Percentiles rank a stretch among this genome's conserved stretches.
Conservation (phyloP, 192 early-diverging fungal species). For the Oehlia diaphana region DNA sequence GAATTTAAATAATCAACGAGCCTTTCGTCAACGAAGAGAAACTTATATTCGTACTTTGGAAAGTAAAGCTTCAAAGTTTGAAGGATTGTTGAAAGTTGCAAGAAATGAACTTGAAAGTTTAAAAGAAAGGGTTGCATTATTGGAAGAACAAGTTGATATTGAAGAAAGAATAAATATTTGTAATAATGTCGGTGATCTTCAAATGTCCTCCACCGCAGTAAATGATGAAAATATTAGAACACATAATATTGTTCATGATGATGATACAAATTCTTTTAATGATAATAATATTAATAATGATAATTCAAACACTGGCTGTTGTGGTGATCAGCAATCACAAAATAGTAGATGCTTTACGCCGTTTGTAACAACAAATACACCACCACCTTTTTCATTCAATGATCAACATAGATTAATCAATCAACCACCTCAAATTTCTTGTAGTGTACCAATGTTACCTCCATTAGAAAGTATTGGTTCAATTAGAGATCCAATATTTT, state of each 20-base stretch:
- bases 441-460: background rate
- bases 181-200: background rate
- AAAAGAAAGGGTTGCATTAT: background rate
- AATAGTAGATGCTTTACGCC: background rate
- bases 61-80: background rate
- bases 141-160: background rate
- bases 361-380: background rate
- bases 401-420: background rate
- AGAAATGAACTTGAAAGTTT: background rate
- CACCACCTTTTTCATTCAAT: background rate
- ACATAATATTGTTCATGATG: background rate
- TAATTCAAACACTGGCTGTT: background rate
- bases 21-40: conserved; percentile 10
- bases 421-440: background rate
- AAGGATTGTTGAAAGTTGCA: background rate
- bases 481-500: background rate
- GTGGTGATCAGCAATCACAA: background rate
- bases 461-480: background rate
- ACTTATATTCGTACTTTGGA: conserved; percentile 1
- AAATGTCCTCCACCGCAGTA: too few species aligned
- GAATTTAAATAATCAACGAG: conserved; percentile 12
- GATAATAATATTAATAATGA: background rate
- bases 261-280: background rate
- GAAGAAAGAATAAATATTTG: background rate
- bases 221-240: background rate